Conservation (phyloP, 1,284 basidiomycete species). For the Pseudomicrostroma phylloplanum region DNA sequence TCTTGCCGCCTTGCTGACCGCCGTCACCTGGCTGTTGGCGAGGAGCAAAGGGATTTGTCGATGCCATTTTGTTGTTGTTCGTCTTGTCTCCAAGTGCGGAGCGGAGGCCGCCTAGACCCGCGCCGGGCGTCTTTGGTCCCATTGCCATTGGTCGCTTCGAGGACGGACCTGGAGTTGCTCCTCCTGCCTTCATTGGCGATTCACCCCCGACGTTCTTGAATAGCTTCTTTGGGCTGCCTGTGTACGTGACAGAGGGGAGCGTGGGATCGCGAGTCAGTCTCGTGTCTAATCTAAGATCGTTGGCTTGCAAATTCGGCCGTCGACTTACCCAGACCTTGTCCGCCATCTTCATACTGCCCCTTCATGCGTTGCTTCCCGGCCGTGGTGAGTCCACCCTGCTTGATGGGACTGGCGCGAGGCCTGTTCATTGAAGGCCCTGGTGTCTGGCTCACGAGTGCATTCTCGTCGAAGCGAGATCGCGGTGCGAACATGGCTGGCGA, state of each 20-base stretch:
- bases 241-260: neutral
- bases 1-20: neutral
- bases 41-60: neutral
- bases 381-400: neutral
- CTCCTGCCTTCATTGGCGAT: neutral
- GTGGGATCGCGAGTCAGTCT: neutral
- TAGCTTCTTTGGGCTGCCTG: conserved; percentile 6
- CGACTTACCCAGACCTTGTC: neutral
- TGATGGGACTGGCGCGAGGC: neutral
- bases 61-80: conserved; percentile 2
- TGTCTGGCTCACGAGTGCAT: neutral
- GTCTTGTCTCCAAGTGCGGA: conserved; percentile 5
- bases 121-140: neutral
- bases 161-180: neutral
- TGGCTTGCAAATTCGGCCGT: no score
- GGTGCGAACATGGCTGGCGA: conserved; percentile 5
- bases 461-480: conserved; percentile 2
- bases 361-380: conserved; percentile 1
- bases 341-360: neutral
- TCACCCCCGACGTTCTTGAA: neutral
- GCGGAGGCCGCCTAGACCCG: neutral
- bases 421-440: neutral
- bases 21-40: neutral
- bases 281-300: neutral
- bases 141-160: neutral